phyloP scores from a whole-genome alignment of 805 yeast species.

The Starmerella floricola region DNA sequence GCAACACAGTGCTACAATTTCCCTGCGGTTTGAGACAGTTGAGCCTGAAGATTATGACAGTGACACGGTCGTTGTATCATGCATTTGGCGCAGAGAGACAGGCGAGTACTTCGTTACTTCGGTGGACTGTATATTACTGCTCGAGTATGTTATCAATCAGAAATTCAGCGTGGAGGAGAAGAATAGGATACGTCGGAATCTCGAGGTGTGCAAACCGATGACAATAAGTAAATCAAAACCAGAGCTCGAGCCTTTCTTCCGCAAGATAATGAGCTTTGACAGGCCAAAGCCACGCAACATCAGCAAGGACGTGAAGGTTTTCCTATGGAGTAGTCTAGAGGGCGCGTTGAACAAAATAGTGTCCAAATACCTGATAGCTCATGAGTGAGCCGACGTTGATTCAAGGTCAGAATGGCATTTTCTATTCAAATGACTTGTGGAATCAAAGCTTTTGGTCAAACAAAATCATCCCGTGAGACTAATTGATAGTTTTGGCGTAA shows the following conservation, averaged over 20 bases:
- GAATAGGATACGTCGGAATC: slow-evolving; percentile 53
- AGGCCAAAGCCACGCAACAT: slow-evolving; percentile 57
- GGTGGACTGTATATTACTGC: slow-evolving; percentile 47
- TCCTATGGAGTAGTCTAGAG: slow-evolving; percentile 44
- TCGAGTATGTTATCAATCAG: slow-evolving; percentile 44
- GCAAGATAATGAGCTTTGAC: slow-evolving; percentile 46
- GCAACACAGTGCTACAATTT: slow-evolving; percentile 23
- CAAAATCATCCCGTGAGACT: too few species aligned
- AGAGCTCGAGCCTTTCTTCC: slow-evolving; percentile 33
- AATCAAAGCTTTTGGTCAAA: too few species aligned
- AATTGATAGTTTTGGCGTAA: too few species aligned
- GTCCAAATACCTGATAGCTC: slow-evolving; percentile 38
- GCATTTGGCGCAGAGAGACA: slow-evolving; percentile 46
- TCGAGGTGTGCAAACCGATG: slow-evolving; percentile 50
- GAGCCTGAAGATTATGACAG: slow-evolving; percentile 30
- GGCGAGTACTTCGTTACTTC: slow-evolving; percentile 46
- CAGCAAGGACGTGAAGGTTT: slow-evolving; percentile 58
- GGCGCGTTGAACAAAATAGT: slow-evolving; percentile 46
- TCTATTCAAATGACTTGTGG: too few species aligned
- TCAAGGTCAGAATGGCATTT: too few species aligned
- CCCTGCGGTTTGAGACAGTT: slow-evolving; percentile 30
- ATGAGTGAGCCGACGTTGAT: slow-evolving; percentile 2
- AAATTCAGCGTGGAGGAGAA: slow-evolving; percentile 57
- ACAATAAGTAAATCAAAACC: slow-evolving; percentile 49
- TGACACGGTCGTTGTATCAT: slow-evolving; percentile 40